A percentile compares a stretch with the other conserved stretches of the same genome.
phyloP scores from a whole-genome alignment of 2,329 filamentous ascomycete genomes.

The Dactylellina parvicollis region DNA sequence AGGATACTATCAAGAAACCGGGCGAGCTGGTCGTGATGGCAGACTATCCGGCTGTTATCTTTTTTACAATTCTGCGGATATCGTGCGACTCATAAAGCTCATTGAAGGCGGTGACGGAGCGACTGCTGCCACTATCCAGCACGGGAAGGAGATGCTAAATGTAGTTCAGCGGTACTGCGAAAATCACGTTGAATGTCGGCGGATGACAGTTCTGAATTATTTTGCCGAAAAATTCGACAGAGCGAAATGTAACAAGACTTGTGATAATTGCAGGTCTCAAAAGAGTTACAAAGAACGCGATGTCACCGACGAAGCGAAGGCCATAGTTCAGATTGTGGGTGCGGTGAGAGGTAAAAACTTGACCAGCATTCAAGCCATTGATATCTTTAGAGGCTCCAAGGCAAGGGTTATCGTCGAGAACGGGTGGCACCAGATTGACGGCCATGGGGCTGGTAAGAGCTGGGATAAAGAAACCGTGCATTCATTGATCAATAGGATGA shows the following conservation, averaged over 20 bases:
- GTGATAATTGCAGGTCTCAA: conserved; percentile 91
- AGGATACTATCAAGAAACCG: conserved; percentile 98
- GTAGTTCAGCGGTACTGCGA: conserved; percentile 88
- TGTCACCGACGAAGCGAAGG: conserved; percentile 77
- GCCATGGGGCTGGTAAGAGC: conserved; percentile 74
- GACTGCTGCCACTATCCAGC: conserved; percentile 65
- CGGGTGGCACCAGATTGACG: conserved; percentile 66
- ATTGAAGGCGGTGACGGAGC: conserved; percentile 83
- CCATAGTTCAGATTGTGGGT: conserved; percentile 75
- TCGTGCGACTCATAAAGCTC: conserved; percentile 77
- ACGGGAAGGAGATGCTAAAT: conserved; percentile 88
- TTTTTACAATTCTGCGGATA: conserved; percentile 84
- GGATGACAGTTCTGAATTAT: conserved; percentile 88
- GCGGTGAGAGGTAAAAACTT: conserved; percentile 66
- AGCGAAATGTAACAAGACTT: conserved; percentile 76
- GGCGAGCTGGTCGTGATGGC: conserved; percentile 90
- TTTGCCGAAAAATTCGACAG: conserved; percentile 85
- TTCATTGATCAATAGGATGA: conserved; percentile 80
- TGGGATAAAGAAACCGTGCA: conserved; percentile 81
- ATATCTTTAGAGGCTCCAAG: conserved; percentile 79
- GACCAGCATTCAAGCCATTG: conserved; percentile 82
- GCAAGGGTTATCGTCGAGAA: conserved; percentile 69
- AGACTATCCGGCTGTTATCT: conserved; percentile 87
- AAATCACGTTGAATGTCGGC: conserved; percentile 85
- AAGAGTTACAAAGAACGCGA: conserved; percentile 76